Evolutionary conservation across 805 yeast genomes (phyloP).

Genomic region (Cyberlindnera mycetangii): DNA sequence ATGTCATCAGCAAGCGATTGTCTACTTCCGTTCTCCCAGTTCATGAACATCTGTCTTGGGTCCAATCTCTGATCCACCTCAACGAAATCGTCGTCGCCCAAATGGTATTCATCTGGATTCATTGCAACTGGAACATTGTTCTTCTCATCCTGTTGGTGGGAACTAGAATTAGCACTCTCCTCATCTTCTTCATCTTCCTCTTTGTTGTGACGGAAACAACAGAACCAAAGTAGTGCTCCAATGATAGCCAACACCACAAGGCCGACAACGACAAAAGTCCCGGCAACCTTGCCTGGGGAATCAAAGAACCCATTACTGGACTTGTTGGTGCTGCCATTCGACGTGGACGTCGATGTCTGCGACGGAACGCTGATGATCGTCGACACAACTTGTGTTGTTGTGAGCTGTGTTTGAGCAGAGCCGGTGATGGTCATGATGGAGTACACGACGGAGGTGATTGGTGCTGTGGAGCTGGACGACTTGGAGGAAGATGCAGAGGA

Average conservation of each 20-base stretch:
- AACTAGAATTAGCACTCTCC: slow-evolving; percentile 10
- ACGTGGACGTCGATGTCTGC: slow-evolving; percentile 14
- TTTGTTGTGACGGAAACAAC: slow-evolving; percentile 30
- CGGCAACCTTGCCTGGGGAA: slow-evolving; percentile 73
- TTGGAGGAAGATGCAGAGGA: slow-evolving; percentile 23
- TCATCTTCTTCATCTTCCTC: slow-evolving; percentile 17
- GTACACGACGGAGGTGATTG: slow-evolving; percentile 33
- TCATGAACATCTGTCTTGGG: slow-evolving; percentile 50
- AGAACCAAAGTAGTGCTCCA: slow-evolving; percentile 41
- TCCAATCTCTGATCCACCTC: slow-evolving; percentile 61
- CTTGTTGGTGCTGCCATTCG: slow-evolving; percentile 18
- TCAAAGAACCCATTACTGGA: slow-evolving; percentile 48
- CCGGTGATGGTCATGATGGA: slow-evolving; percentile 37
- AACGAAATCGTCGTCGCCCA: slow-evolving; percentile 23
- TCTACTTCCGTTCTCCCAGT: slow-evolving; percentile 43
- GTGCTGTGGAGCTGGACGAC: slow-evolving; percentile 14
- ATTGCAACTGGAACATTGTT: not conserved
- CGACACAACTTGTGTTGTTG: slow-evolving; percentile 27
- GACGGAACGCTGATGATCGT: slow-evolving; percentile 25
- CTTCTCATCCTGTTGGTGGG: slow-evolving; percentile 18
- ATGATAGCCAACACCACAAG: slow-evolving; percentile 49
- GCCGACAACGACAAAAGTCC: slow-evolving; percentile 75
- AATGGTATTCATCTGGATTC: slow-evolving; percentile 6
- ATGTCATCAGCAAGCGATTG: slow-evolving; percentile 51
- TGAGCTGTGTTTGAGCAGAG: slow-evolving; percentile 26